Conservation (phyloP, 768 basidiomycete species). For the Sporobolomyces pararoseus region DNA sequence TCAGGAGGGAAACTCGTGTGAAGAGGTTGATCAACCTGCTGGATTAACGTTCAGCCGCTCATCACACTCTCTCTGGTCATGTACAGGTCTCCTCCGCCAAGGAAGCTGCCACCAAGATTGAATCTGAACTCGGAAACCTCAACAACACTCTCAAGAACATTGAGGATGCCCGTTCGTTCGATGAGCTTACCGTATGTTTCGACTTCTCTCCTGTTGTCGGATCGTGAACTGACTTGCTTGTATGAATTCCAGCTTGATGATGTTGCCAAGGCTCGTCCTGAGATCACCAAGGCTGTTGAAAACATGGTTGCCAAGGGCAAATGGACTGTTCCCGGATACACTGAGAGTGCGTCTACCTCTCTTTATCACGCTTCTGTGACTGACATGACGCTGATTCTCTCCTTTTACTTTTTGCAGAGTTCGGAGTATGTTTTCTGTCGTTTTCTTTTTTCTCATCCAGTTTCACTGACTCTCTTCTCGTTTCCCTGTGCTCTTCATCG, state of each 20-base stretch:
- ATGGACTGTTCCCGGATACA: conserved; percentile 86
- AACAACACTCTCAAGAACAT: conserved; percentile 93
- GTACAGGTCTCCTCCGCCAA: conserved; percentile 76
- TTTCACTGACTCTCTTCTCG: not conserved
- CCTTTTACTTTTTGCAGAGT: conserved; percentile 15
- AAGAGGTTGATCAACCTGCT: too few relatives aligned
- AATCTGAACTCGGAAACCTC: conserved; percentile 82
- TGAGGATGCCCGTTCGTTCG: conserved; percentile 92
- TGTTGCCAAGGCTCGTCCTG: conserved; percentile 85
- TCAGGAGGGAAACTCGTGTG: not conserved
- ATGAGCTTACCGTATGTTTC: conserved; percentile 84
- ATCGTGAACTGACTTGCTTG: too few relatives aligned
- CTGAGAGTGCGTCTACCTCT: conserved; percentile 45
- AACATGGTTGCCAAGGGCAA: conserved; percentile 96
- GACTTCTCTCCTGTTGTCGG: not conserved
- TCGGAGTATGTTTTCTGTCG: conserved; percentile 14
- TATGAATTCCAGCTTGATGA: conserved; percentile 65
- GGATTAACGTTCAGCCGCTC: too few relatives aligned
- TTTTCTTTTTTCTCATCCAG: not conserved
- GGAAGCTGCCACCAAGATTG: conserved; percentile 84
- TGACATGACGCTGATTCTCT: not conserved
- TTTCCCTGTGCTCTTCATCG: not conserved
- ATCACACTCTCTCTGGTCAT: too few relatives aligned
- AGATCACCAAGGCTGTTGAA: conserved; percentile 83
- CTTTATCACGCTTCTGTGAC: not conserved